Conservation (phyloP, 2,329 filamentous ascomycete genomes). For the Colletotrichum falcatum region DNA sequence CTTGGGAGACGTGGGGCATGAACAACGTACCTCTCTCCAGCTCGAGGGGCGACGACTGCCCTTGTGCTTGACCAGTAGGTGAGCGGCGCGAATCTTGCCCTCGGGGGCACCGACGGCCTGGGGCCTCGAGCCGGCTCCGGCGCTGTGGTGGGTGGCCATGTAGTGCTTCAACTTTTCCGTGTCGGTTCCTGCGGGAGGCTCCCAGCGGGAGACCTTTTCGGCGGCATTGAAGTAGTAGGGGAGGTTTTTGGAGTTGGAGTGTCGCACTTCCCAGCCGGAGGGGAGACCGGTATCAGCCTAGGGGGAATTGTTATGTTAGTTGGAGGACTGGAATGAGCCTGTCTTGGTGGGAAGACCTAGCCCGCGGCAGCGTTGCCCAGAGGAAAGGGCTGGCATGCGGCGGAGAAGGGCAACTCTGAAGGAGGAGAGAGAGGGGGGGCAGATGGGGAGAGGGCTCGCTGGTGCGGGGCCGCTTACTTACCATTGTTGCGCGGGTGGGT, state of each 20-base stretch:
- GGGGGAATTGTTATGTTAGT: conserved; percentile 14
- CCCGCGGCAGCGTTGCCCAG: background rate
- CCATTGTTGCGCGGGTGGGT: conserved; percentile 11
- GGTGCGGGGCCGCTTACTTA: background rate
- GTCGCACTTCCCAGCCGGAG: conserved; percentile 91
- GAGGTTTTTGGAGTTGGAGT: conserved; percentile 98
- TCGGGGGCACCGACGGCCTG: conserved; percentile 58
- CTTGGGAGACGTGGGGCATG: background rate
- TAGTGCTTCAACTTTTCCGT: conserved; percentile 92
- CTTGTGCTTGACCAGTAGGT: conserved; percentile 93
- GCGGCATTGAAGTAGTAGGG: conserved; percentile 97
- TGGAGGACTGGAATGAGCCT: conserved; percentile 14
- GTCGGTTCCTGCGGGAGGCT: conserved; percentile 89
- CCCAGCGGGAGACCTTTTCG: conserved; percentile 93
- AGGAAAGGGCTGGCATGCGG: background rate
- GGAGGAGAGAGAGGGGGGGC: background rate
- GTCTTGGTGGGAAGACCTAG: conserved; percentile 17
- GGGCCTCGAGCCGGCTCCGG: conserved; percentile 56
- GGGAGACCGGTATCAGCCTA: conserved; percentile 85
- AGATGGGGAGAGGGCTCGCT: background rate
- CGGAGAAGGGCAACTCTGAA: background rate
- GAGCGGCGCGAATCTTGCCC: conserved; percentile 92
- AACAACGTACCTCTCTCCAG: conserved; percentile 76
- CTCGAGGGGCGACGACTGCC: conserved; percentile 90
- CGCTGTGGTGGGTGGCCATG: conserved; percentile 90